Percentiles rank a stretch among this genome's conserved stretches.
phyloP scores from a whole-genome alignment of 345 rosid species.

The Aegle marmelos region DNA sequence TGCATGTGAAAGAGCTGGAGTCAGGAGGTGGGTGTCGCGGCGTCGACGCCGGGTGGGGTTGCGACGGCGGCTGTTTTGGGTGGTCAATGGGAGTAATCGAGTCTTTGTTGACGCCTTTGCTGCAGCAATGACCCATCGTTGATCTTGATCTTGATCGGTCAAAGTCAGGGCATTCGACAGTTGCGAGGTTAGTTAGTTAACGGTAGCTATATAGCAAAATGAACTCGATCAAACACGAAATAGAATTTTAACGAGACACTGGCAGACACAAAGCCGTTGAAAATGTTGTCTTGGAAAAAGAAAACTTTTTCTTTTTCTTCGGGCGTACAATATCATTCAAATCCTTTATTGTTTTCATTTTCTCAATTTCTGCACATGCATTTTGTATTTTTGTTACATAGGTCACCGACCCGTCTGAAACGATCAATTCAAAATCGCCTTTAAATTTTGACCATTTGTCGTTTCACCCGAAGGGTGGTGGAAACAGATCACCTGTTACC shows the following conservation, averaged over 20 bases:
- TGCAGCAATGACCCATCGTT: constrained; percentile 83
- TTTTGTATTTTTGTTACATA: too few relatives aligned
- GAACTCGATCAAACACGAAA: too few relatives aligned
- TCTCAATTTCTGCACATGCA: too few relatives aligned
- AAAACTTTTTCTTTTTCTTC: too few relatives aligned
- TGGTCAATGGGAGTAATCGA: constrained; percentile 13
- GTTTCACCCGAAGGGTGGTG: too few relatives aligned
- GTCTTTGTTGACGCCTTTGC: constrained; percentile 41
- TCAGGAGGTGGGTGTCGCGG: constrained; percentile 31
- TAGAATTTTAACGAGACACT: neutral
- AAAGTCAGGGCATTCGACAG: constrained; percentile 24
- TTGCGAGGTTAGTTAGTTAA: neutral
- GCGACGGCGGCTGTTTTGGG: constrained; percentile 26
- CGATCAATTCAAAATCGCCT: too few relatives aligned
- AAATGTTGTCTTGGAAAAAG: neutral
- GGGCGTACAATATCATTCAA: neutral
- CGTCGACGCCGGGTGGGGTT: neutral
- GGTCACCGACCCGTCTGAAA: too few relatives aligned
- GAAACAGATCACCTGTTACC: too few relatives aligned
- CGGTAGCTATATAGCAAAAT: neutral
- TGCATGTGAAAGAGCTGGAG: constrained; percentile 48
- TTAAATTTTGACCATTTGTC: too few relatives aligned
- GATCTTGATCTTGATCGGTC: constrained; percentile 16
- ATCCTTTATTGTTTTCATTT: too few relatives aligned
- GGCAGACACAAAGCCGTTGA: neutral